Percentiles rank a stretch among this genome's conserved stretches.
Conservation (phyloP, 2,329 filamentous ascomycete genomes). For the Malbranchea cinnamomea region DNA sequence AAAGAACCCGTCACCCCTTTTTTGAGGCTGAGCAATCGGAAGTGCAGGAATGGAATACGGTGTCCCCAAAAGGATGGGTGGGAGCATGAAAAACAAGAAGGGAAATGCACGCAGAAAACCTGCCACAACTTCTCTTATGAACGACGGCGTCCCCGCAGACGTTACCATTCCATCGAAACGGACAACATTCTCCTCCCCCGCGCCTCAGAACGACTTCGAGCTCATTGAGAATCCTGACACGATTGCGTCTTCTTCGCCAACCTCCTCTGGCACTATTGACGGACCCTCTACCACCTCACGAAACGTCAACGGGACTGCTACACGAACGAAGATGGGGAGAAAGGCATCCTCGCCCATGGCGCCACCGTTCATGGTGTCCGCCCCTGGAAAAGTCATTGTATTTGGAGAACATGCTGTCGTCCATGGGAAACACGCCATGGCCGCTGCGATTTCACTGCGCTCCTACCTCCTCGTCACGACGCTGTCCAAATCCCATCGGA, state of each 20-base stretch:
- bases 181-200: no score
- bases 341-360: slow-evolving; percentile 46
- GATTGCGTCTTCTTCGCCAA: no score
- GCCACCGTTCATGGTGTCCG: slow-evolving; percentile 93
- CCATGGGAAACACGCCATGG: slow-evolving; percentile 89
- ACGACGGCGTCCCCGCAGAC: no score
- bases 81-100: slow-evolving; percentile 16
- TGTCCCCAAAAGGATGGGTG: slow-evolving; percentile 21
- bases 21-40: no score
- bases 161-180: no score
- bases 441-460: slow-evolving; percentile 83
- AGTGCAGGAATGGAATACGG: no score
- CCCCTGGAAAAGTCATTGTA: slow-evolving; percentile 94
- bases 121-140: slow-evolving; percentile 8
- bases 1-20: no score
- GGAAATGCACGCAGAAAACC: slow-evolving; percentile 16
- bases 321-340: slow-evolving; percentile 11
- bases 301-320: no score
- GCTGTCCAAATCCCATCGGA: slow-evolving; percentile 80
- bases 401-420: slow-evolving; percentile 98
- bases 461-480: slow-evolving; percentile 95
- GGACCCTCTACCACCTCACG: no score
- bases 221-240: no score
- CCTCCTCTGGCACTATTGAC: no score
- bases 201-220: no score